Evolutionary conservation across 805 yeast genomes (phyloP), one percentile per base, ranked within the genome.

Genomic region (Kodamaea restingae): DNA sequence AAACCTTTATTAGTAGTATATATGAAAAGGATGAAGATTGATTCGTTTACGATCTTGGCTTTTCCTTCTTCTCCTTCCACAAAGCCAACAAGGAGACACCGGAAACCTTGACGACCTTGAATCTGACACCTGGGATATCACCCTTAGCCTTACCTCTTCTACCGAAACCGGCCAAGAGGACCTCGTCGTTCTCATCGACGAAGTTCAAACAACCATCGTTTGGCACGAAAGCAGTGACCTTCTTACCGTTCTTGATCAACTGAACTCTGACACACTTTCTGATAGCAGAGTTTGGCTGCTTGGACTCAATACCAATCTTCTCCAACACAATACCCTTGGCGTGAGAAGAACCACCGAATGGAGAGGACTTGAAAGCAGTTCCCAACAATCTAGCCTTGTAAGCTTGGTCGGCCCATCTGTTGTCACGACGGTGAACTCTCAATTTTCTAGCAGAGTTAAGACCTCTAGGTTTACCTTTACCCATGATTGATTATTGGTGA

Each of bases 71-170:
- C 83, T 95, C 98, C 83, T 91, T 93, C 97, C 96, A 93, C 76
- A 93, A 84, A 73, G 99, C 98, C 72, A 90, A 82, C 75, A 93
- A 83, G 63, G 98, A 93, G 67, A 95, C 98, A 86, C 98, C 98
- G 63, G 98, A 87, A 63, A 93, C 99, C 83, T 93, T 93, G 73
- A 93, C 99, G 72, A 93, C 99, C 87, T 93, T 93, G 88, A 93
- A 93, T 86, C 99, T 93, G 71, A 93, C 99, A 88, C 99, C 99
- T 75, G 98, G 98, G 70, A 93, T 91, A 90, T 93, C 99, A 83
- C 99, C 98, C 95, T 93, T 93, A 75, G 98, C 98, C 84, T 93
- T 93, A 81, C 98, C 98, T 84, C 96, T 93, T 81, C 98, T 88
- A 88, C 99, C 99, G 88, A 93, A 93, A 83, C 99, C 99, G 67